phyloP scores from a whole-genome alignment of 441 rosid genomes.

The Brassica balearica region DNA sequence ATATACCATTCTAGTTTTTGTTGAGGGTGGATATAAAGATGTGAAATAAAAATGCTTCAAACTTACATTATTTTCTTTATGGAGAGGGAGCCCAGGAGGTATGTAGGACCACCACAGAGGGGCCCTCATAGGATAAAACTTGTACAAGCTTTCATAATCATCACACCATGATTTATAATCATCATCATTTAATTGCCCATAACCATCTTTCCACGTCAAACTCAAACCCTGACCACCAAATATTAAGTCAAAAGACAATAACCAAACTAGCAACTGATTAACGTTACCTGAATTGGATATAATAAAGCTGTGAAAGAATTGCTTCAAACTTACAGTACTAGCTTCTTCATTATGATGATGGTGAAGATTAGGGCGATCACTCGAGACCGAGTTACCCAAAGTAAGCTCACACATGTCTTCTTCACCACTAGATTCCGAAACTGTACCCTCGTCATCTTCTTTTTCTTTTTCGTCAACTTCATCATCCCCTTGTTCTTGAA shows the following conservation, averaged over 20 bases:
- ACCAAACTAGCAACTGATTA: constrained; percentile 13
- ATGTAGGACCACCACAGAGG: not conserved
- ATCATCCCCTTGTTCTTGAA: not conserved
- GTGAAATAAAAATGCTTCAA: not conserved
- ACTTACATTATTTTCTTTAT: constrained; percentile 28
- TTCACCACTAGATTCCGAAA: not conserved
- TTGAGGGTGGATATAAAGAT: not conserved
- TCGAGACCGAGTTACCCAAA: not conserved
- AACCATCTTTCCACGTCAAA: not conserved
- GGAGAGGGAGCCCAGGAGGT: not conserved
- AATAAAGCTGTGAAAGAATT: not conserved
- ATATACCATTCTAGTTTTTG: not conserved
- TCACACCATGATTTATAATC: not conserved
- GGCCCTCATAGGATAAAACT: not conserved
- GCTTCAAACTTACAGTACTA: constrained; percentile 26
- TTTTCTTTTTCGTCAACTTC: not conserved
- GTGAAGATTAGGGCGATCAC: not conserved
- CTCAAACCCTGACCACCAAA: constrained; percentile 16
- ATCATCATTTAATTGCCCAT: not conserved
- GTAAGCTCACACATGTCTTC: constrained; percentile 2
- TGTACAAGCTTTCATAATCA: not conserved
- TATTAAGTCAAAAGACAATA: constrained; percentile 1
- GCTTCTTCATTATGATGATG: constrained; percentile 9
- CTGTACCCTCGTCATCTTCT: not conserved
- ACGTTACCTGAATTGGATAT: not conserved